These are phyloP conservation scores for Bruguiera sexangula DNA, from an alignment of 345 rosid genomes.

Conservation along the genomic window DNA sequence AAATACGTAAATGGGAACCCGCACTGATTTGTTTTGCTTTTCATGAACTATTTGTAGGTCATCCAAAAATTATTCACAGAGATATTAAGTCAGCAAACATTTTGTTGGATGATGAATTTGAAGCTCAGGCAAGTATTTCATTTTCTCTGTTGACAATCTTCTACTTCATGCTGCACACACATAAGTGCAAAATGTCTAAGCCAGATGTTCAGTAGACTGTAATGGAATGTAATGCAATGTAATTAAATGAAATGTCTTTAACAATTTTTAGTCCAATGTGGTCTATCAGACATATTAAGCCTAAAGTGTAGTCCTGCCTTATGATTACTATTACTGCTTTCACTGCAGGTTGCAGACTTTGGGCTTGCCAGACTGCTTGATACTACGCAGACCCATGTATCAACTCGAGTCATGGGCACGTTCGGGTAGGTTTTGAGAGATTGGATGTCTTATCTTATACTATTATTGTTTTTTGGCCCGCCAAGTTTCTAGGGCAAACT, in stretches of 20 bases:
- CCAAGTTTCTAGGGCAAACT: too few species aligned
- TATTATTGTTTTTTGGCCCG: too few species aligned
- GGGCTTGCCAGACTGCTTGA: slow-evolving; percentile 91
- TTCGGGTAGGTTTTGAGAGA: slow-evolving; percentile 64
- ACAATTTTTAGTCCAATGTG: too few species aligned
- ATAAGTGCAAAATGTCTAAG: not conserved
- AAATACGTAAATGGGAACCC: not conserved
- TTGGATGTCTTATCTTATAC: too few species aligned
- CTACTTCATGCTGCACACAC: not conserved
- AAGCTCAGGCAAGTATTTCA: slow-evolving; percentile 64
- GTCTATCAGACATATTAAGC: too few species aligned
- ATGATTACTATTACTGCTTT: slow-evolving; percentile 4
- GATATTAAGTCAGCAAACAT: slow-evolving; percentile 95
- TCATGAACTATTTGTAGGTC: slow-evolving; percentile 45
- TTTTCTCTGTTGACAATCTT: not conserved
- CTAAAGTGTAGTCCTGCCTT: not conserved
- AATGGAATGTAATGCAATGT: too few species aligned
- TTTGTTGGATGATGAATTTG: slow-evolving; percentile 68
- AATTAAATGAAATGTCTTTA: too few species aligned
- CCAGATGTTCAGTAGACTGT: not conserved
- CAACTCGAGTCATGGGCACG: slow-evolving; percentile 99
- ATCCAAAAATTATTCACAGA: slow-evolving; percentile 91
- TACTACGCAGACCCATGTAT: slow-evolving; percentile 82
- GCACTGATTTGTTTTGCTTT: not conserved
- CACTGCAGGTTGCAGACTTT: slow-evolving; percentile 88